These are phyloP conservation scores for Notholithocarpus densiflorus DNA, from an alignment of 306 rosid genomes.

Conservation along the genomic window DNA sequence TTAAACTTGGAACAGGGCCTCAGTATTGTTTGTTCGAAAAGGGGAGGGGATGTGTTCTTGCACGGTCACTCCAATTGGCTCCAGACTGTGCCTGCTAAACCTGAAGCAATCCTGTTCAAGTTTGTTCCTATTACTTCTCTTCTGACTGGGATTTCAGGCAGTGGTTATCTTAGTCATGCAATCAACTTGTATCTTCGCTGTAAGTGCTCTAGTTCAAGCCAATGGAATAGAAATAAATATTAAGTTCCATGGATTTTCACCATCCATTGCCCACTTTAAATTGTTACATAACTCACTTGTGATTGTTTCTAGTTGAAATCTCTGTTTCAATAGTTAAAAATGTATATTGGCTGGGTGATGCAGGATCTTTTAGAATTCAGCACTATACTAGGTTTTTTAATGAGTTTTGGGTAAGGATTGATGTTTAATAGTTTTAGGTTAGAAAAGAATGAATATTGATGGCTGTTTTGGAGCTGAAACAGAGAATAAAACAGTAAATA, in stretches of 20 bases:
- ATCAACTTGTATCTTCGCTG: constrained; percentile 94
- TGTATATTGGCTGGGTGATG: background rate
- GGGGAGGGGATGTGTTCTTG: constrained; percentile 82
- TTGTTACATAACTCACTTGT: background rate
- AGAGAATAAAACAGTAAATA: too few species aligned
- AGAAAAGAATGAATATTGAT: too few species aligned
- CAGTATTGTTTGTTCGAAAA: constrained; percentile 62
- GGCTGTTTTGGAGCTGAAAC: too few species aligned
- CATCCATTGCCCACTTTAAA: constrained; percentile 18
- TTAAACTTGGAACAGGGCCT: constrained; percentile 60
- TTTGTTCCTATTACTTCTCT: constrained; percentile 90
- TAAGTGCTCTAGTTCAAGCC: constrained; percentile 35
- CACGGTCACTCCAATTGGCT: constrained; percentile 84
- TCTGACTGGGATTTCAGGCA: constrained; percentile 90
- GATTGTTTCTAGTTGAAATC: background rate
- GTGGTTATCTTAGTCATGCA: constrained; percentile 98
- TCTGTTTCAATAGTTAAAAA: background rate
- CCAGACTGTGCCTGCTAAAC: constrained; percentile 75
- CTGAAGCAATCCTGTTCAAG: constrained; percentile 75
- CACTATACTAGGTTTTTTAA: too few species aligned
- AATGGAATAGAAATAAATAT: background rate
- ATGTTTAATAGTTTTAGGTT: too few species aligned
- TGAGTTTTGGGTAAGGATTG: too few species aligned
- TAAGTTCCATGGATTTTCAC: background rate
- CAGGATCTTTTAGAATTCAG: too few species aligned